Conservation (phyloP, 176 grass and related monocot genomes). For the Saccharum spontaneum region DNA sequence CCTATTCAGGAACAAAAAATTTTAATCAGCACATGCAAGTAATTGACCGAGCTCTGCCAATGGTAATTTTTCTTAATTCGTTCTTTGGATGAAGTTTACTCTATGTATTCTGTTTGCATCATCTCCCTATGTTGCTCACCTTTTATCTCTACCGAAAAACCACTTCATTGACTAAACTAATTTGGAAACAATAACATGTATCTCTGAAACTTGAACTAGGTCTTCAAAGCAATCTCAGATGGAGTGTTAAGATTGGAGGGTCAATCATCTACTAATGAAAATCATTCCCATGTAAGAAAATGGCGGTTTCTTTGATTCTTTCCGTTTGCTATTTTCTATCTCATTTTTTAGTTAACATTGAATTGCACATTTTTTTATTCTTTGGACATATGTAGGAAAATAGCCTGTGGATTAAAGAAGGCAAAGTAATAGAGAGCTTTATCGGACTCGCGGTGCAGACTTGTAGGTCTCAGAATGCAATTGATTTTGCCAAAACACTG, state of each 20-base stretch:
- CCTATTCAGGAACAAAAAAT: neutral
- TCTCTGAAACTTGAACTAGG: neutral
- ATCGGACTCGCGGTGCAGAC: conserved; percentile 24
- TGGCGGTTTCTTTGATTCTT: neutral
- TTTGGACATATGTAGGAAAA: neutral
- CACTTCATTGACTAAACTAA: neutral
- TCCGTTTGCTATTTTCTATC: neutral
- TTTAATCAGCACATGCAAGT: neutral
- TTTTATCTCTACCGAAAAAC: too few species aligned
- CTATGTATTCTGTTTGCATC: neutral
- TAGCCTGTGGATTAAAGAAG: conserved; percentile 1
- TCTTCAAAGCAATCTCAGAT: neutral
- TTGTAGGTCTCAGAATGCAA: neutral
- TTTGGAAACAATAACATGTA: neutral
- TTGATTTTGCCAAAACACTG: neutral
- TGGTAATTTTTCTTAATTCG: conserved; percentile 20
- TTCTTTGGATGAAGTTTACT: neutral
- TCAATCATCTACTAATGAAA: neutral
- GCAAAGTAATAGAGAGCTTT: conserved; percentile 32
- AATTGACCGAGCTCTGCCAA: conserved; percentile 15
- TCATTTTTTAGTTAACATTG: neutral
- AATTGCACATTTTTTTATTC: too few species aligned
- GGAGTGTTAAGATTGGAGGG: neutral
- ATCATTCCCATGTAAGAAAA: conserved; percentile 12
- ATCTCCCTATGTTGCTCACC: too few species aligned